Evolutionary conservation across 2,329 filamentous ascomycete genomes (phyloP).

Genomic region (Stemphylium lycopersici): DNA sequence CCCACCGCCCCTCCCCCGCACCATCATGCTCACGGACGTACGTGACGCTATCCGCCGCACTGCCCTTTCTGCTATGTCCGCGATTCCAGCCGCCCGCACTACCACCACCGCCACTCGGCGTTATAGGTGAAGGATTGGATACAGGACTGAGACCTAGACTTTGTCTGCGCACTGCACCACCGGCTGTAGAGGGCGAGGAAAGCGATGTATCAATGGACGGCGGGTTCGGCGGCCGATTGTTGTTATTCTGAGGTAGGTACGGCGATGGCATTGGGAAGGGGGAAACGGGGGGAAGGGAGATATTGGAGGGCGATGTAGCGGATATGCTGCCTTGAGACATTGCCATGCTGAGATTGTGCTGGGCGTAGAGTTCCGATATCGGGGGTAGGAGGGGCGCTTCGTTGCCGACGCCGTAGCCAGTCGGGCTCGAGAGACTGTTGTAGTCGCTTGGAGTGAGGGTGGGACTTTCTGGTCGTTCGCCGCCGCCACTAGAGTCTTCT

Average conservation of each 20-base stretch:
- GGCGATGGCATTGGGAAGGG: conserved; percentile 34
- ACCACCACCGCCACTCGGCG: conserved; percentile 31
- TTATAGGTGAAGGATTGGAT: conserved; percentile 41
- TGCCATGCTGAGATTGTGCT: conserved; percentile 22
- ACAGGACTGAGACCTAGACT: conserved; percentile 42
- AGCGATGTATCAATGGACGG: conserved; percentile 34
- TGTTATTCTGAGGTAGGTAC: conserved; percentile 23
- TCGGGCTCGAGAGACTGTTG: conserved; percentile 36
- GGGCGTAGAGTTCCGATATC: conserved; percentile 22
- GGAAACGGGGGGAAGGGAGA: conserved; percentile 29
- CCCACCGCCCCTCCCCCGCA: conserved; percentile 65
- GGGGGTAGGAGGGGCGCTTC: conserved; percentile 26
- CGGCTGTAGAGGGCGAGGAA: conserved; percentile 29
- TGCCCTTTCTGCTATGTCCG: conserved; percentile 48
- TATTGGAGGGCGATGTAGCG: conserved; percentile 28
- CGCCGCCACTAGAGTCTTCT: conserved; percentile 15
- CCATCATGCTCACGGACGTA: conserved; percentile 69
- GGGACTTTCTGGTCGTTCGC: conserved; percentile 36
- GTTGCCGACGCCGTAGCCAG: conserved; percentile 9
- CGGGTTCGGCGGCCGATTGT: conserved; percentile 22
- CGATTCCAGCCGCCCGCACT: conserved; percentile 30
- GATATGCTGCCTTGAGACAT: conserved; percentile 17
- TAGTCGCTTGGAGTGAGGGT: conserved; percentile 42
- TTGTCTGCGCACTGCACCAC: conserved; percentile 26
- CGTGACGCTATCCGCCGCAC: conserved; percentile 70